These are phyloP conservation scores for Fusarium dlaminii DNA, from an alignment of 2,329 filamentous ascomycete genomes.

Conservation along the genomic window DNA sequence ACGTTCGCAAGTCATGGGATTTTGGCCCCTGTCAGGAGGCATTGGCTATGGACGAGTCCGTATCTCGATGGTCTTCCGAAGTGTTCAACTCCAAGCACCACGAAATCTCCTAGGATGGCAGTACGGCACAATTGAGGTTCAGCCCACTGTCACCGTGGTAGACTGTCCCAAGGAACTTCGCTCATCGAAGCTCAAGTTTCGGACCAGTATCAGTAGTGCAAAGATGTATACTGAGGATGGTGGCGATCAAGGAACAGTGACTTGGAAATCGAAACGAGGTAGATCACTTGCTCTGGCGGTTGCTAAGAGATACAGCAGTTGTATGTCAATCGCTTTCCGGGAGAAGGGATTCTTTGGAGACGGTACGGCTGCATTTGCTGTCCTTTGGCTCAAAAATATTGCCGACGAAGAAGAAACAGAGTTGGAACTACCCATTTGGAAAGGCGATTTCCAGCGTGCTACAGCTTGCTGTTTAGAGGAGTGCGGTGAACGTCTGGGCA, in stretches of 20 bases:
- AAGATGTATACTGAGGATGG: slow-evolving; percentile 63
- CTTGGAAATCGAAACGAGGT: slow-evolving; percentile 64
- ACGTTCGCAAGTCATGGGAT: slow-evolving; percentile 71
- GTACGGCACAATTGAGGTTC: slow-evolving; percentile 74
- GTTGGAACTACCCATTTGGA: slow-evolving; percentile 71
- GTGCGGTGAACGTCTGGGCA: slow-evolving; percentile 59
- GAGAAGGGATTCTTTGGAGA: slow-evolving; percentile 56
- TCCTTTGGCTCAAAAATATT: slow-evolving; percentile 76
- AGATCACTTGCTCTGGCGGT: slow-evolving; percentile 61
- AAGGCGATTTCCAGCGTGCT: slow-evolving; percentile 61
- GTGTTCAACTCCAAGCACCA: slow-evolving; percentile 70
- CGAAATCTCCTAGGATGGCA: slow-evolving; percentile 73
- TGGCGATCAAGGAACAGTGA: slow-evolving; percentile 45
- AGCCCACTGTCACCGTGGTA: slow-evolving; percentile 57
- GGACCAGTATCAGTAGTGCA: slow-evolving; percentile 64
- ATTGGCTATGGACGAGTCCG: slow-evolving; percentile 76
- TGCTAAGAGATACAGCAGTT: slow-evolving; percentile 64
- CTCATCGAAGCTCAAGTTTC: slow-evolving; percentile 66
- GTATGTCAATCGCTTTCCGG: slow-evolving; percentile 66
- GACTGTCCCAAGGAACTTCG: slow-evolving; percentile 58
- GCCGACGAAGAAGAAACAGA: slow-evolving; percentile 71
- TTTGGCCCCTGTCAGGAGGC: slow-evolving; percentile 74
- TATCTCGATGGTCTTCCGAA: slow-evolving; percentile 78
- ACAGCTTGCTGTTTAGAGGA: slow-evolving; percentile 55
- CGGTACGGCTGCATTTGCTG: slow-evolving; percentile 67